A percentile compares a stretch with the other conserved stretches of the same genome.
phyloP scores from a whole-genome alignment of 441 rosid genomes.

The Lepidium campestre region DNA sequence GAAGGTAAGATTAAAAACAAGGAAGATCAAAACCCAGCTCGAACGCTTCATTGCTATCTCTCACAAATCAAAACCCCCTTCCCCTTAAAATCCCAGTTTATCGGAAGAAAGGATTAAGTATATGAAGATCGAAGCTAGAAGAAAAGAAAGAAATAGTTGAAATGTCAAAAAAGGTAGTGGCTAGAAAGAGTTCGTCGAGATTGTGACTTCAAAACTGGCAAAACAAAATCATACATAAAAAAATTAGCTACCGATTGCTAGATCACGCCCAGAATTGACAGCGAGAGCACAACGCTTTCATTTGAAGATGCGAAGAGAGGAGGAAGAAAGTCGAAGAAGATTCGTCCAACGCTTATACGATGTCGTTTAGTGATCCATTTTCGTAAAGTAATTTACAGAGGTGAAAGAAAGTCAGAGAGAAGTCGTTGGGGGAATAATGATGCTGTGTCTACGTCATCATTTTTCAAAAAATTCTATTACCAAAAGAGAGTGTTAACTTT shows the following conservation, averaged over 20 bases:
- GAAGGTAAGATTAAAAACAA: slow-evolving; percentile 34
- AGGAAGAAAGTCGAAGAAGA: background rate
- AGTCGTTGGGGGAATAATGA: background rate
- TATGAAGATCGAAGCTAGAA: background rate
- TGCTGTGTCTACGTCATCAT: slow-evolving; percentile 15
- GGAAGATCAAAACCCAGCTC: slow-evolving; percentile 45
- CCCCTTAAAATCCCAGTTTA: background rate
- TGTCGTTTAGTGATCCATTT: slow-evolving; percentile 3
- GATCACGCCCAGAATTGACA: slow-evolving; percentile 19
- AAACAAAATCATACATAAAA: background rate
- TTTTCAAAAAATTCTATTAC: no score
- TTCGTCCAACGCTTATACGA: background rate
- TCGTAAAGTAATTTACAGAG: background rate
- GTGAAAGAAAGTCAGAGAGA: background rate
- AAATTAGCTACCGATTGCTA: background rate
- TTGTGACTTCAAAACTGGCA: background rate
- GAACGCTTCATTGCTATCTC: slow-evolving; percentile 39
- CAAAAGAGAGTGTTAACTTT: background rate
- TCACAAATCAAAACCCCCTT: background rate
- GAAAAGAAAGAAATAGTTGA: background rate
- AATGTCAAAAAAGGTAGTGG: slow-evolving; percentile 1
- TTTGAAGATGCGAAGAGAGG: slow-evolving; percentile 3
- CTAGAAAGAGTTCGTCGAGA: slow-evolving; percentile 1
- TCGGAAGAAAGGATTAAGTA: background rate
- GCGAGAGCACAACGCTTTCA: slow-evolving; percentile 8